Conservation (phyloP, 2,329 filamentous ascomycete genomes). For the Huntiella savannae region DNA sequence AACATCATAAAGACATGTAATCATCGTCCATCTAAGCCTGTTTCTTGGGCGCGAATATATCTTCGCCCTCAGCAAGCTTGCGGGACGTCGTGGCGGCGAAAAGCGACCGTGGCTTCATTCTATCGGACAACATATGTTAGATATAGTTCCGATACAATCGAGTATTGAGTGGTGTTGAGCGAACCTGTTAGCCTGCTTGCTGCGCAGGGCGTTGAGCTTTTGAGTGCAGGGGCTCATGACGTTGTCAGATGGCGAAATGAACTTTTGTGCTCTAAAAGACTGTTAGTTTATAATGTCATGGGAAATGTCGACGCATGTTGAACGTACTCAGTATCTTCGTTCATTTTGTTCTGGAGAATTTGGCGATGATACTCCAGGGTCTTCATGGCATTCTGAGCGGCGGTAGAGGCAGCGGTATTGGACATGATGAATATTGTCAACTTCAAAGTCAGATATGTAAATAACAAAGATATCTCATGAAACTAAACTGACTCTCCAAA, state of each 20-base stretch:
- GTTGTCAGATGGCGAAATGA: constrained; percentile 70
- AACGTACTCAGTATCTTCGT: constrained; percentile 37
- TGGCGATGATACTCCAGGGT: constrained; percentile 64
- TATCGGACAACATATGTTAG: constrained; percentile 15
- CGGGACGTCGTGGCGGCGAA: constrained; percentile 47
- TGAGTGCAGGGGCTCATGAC: constrained; percentile 76
- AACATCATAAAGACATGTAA: constrained; percentile 5
- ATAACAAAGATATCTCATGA: not conserved
- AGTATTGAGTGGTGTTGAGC: constrained; percentile 17
- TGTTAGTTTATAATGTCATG: constrained; percentile 10
- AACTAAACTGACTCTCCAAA: not conserved
- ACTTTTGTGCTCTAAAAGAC: constrained; percentile 28
- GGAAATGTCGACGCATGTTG: not conserved
- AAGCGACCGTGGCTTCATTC: constrained; percentile 47
- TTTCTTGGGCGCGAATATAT: constrained; percentile 19
- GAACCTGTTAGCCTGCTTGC: constrained; percentile 63
- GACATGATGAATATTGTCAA: not conserved
- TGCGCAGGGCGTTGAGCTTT: constrained; percentile 64
- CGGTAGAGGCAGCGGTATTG: constrained; percentile 14
- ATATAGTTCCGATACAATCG: not conserved
- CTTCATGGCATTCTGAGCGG: constrained; percentile 32
- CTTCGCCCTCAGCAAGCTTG: constrained; percentile 31
- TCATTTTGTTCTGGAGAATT: constrained; percentile 51
- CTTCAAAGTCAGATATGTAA: not conserved
- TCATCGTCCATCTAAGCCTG: constrained; percentile 7